Conservation (phyloP, 805 yeast species). For the Wilhelminamyces savonicus region DNA sequence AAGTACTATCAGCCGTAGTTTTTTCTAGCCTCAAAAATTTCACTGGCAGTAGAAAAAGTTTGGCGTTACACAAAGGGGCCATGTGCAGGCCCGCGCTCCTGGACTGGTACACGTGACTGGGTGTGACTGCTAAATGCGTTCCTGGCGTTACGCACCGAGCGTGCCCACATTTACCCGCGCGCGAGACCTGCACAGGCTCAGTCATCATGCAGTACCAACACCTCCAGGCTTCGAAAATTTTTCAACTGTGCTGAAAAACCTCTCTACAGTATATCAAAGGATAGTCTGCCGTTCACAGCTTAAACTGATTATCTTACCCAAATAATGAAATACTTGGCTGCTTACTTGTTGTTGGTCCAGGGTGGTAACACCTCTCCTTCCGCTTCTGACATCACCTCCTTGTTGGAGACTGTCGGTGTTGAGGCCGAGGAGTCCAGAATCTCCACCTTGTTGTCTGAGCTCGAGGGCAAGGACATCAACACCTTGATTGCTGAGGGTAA, state of each 20-base stretch:
- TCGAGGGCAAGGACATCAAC: constrained; percentile 88
- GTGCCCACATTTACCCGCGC: too few species aligned
- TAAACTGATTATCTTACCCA: constrained; percentile 69
- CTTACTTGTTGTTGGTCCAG: constrained; percentile 95
- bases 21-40: neutral
- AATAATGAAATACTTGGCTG: constrained; percentile 96
- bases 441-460: constrained; percentile 69
- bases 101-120: neutral
- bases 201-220: too few species aligned
- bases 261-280: constrained; percentile 43
- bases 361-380: constrained; percentile 96
- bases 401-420: constrained; percentile 91
- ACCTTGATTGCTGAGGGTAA: constrained; percentile 94
- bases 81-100: neutral
- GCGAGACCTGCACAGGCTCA: too few species aligned
- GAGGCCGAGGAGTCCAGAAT: constrained; percentile 91
- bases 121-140: too few species aligned
- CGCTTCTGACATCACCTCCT: constrained; percentile 82
- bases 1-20: neutral
- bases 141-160: too few species aligned
- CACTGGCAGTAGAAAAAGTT: neutral
- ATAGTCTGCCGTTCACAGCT: constrained; percentile 75
- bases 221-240: too few species aligned
- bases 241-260: too few species aligned
- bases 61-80: neutral